Evolutionary conservation across 75 land plant genomes (phyloP).

Genomic region (Picea glauca): DNA sequence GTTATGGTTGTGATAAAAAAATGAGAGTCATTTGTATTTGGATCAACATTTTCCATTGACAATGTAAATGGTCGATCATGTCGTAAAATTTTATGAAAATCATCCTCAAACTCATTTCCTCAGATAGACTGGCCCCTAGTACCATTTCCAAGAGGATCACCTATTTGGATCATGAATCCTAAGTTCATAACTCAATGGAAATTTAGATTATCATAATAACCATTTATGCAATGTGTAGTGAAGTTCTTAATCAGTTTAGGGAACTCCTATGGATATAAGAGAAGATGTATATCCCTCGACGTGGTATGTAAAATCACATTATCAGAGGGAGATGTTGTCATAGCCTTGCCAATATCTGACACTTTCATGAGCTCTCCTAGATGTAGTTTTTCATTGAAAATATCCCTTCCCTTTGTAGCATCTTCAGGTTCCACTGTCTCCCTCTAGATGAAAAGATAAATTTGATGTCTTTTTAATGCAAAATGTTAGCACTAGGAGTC

Average conservation of each 20-base stretch:
- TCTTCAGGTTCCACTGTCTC: slow-evolving; percentile 99
- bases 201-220: slow-evolving; percentile 96
- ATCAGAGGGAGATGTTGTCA: slow-evolving; percentile 89
- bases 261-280: slow-evolving; percentile 92
- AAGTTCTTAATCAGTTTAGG: slow-evolving; percentile 98
- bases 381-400: slow-evolving; percentile 97
- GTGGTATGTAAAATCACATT: slow-evolving; percentile 91
- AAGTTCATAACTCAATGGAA: slow-evolving; percentile 89
- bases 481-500: too few species aligned
- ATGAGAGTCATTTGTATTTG: slow-evolving; percentile 98
- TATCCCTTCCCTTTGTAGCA: slow-evolving; percentile 97
- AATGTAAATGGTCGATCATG: slow-evolving; percentile 97
- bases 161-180: slow-evolving; percentile 98
- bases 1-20: slow-evolving; percentile 93
- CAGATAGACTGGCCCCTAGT: slow-evolving; percentile 99
- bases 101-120: slow-evolving; percentile 99
- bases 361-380: slow-evolving; percentile 91
- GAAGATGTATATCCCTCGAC: slow-evolving; percentile 87
- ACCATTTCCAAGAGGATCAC: slow-evolving; percentile 99
- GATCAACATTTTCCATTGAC: slow-evolving; percentile 99
- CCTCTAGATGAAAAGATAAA: slow-evolving; percentile 93
- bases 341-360: slow-evolving; percentile 86
- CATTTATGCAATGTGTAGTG: slow-evolving; percentile 97
- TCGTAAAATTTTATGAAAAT: slow-evolving; percentile 97
- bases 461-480: slow-evolving; percentile 79